Evolutionary conservation across 164 flowering plant genomes (phyloP), one percentile per base, ranked within the genome.

Genomic region (Berberis thunbergii): DNA sequence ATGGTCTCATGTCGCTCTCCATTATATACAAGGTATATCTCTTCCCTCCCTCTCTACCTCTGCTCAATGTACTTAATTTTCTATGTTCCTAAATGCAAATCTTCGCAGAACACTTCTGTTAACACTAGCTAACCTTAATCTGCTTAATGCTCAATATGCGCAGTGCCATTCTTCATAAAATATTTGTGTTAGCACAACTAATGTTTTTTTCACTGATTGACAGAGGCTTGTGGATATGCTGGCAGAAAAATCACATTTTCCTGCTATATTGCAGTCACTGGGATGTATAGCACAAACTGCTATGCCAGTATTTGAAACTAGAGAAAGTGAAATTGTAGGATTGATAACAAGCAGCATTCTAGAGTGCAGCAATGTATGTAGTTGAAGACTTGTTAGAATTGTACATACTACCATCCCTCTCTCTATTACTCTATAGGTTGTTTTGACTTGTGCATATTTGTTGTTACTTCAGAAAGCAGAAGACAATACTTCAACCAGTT

Each of bases 251-350:
- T 73, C 82, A 46, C 85, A 91, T 77, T 76, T 91, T 70, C 96
- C 99, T 68, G 86, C 97, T 62, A 85, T 94, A 44, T 78, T 94
- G 7, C 99, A 94, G 61, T 94, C 96, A 67, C 78, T 94, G 45
- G 99, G 99, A 40, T 94, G 99, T 72, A 89, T 94, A 67, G 99
- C 97, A 3, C 87, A 94, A 76, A 85, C 84, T 69, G 99, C 99
- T 54, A 85, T 86, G 93, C 83, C 97, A 13, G 87, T 94, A 66
- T 94, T 89, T 80, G 99, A 94, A 78, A 94, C 99, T 61, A 83
- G 96, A 70, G 99, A 94, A 78, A 80, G 64, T 60, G 97, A 94
- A 75, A 79, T 94, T 74, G 77, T 75, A 44, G 88, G 73, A 40
- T 94, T 87, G 64, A 85, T 94, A 64, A 81, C 73, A 70, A 77